Conservation (phyloP, 2,329 filamentous ascomycete species). For the Seiridium unicorne region DNA sequence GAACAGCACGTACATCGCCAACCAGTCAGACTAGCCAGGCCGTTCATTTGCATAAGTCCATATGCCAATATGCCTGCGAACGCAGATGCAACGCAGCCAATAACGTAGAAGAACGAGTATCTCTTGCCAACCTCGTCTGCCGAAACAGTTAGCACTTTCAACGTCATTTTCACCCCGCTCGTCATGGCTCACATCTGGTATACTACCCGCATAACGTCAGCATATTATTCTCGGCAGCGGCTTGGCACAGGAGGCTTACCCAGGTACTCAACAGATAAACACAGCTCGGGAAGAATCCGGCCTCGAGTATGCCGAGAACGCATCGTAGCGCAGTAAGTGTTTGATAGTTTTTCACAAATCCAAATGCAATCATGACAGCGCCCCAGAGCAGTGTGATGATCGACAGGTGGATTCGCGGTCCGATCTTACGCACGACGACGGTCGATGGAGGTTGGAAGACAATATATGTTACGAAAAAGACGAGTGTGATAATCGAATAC, state of each 20-base stretch:
- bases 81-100: conserved; percentile 64
- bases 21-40: conserved; percentile 50
- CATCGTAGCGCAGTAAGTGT: conserved; percentile 54
- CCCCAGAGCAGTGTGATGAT: conserved; percentile 60
- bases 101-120: conserved; percentile 67
- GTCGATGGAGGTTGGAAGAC: conserved; percentile 72
- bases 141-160: not conserved
- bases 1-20: conserved; percentile 65
- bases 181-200: conserved; percentile 51
- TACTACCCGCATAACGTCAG: conserved; percentile 39
- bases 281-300: conserved; percentile 70
- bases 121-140: conserved; percentile 67
- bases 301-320: conserved; percentile 63
- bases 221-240: no score
- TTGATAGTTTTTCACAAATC: conserved; percentile 53
- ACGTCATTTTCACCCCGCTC: not conserved
- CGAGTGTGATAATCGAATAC: conserved; percentile 62
- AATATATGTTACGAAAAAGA: conserved; percentile 75
- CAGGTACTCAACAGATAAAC: conserved; percentile 59
- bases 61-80: conserved; percentile 70
- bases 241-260: conserved; percentile 1
- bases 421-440: conserved; percentile 64
- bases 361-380: conserved; percentile 62
- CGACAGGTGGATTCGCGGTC: conserved; percentile 56
- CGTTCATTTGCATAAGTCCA: conserved; percentile 65